phyloP scores from a whole-genome alignment of 2,329 filamentous ascomycete genomes.

The Pleomassaria siparia region DNA sequence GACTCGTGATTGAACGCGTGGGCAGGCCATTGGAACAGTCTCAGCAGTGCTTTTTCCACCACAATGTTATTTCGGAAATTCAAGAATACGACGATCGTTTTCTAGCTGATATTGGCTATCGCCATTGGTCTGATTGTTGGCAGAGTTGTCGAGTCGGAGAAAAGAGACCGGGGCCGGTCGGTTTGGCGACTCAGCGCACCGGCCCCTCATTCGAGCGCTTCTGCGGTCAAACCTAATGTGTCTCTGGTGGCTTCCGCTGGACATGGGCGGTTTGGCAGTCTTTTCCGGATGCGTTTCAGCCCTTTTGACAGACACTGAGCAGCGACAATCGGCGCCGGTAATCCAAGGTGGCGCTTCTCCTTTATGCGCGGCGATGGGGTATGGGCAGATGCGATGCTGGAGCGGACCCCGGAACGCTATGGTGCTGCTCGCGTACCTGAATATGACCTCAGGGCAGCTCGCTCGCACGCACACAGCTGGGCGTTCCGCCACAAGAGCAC shows the following conservation, averaged over 20 bases:
- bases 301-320: constrained; percentile 23
- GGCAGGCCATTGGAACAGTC: constrained; percentile 30
- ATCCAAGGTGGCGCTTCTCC: constrained; percentile 23
- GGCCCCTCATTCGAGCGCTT: constrained; percentile 38
- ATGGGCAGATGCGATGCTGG: too few relatives aligned
- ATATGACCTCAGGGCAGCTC: constrained; percentile 10
- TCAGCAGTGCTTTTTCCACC: constrained; percentile 36
- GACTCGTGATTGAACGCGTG: constrained; percentile 23
- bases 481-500: constrained; percentile 29
- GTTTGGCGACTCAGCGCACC: constrained; percentile 35
- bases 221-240: constrained; percentile 36
- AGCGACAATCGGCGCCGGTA: constrained; percentile 6
- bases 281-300: constrained; percentile 41
- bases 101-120: constrained; percentile 22
- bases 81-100: constrained; percentile 42
- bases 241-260: constrained; percentile 32
- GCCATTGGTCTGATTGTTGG: constrained; percentile 34
- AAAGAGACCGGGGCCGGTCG: constrained; percentile 33
- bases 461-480: constrained; percentile 3
- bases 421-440: constrained; percentile 35
- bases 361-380: constrained; percentile 39
- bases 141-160: constrained; percentile 36
- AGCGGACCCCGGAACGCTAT: background rate
- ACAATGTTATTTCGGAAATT: constrained; percentile 41
- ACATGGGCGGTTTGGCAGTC: constrained; percentile 30